Base-by-base conservation (phyloP, 129 eudicot genomes). In the Gnaphalium uliginosum region DNA sequence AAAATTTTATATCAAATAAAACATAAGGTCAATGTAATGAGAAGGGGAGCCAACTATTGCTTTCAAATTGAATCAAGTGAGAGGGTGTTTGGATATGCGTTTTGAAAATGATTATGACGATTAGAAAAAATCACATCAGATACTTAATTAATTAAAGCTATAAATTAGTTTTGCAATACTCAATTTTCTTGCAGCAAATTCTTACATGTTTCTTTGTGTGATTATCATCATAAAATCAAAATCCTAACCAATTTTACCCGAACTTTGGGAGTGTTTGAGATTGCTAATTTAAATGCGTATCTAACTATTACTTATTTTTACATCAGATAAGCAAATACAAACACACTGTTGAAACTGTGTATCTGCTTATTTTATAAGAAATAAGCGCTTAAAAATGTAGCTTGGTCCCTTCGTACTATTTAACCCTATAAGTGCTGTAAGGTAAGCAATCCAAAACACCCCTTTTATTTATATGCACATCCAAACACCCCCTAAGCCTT, bases 401-500 rank as follows among this genome's bases (percentile, higher is more conserved):
- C 46, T 39, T 9, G 46, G 46, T 39, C 2, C 46, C 46, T 39
- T 9, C 4, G 0, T 39, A 39, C 10, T 39, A 9, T 10, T 39
- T 39, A 39, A 9, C 13, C 46, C 46, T 39, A 39, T 2, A 39
- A 39, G 13, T 39, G 46, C 46, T 39, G 8, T 39, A 9, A 39
- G 0, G 46, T 39, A 39, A 39, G 46, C 46, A 9, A 46, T 46
- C 53, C 53, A 46, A 46, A 46, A 46, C 53, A 46, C 48, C 48
- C 13, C 48, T 41, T 8, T 7, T 1, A 33, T 62, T 46, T 41
- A 74, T 15, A 27, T 13, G 4, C 63, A 51, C 39, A 50, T 19
- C 33, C 53, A 76, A 65, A 65, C 79, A 65, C 53, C 29, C 23
- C 6, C 37, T 53, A n/a, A 19, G 62, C n/a, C 51, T 54, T 37